Percentiles rank a stretch among this genome's conserved stretches.
phyloP scores from a whole-genome alignment of 2,329 filamentous ascomycete species.

The Trichophyton rubrum region DNA sequence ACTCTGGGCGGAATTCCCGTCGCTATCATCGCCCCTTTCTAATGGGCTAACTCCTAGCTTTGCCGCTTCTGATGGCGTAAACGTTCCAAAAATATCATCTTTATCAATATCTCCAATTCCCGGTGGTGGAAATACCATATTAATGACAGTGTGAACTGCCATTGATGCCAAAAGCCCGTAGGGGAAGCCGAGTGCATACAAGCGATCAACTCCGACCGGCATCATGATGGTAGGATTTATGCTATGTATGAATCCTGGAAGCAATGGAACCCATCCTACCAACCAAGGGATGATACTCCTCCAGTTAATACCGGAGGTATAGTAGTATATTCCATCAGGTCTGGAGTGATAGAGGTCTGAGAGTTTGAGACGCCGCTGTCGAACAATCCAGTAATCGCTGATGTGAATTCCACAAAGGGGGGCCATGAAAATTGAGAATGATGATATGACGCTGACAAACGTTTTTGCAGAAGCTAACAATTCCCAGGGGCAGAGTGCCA shows the following conservation, averaged over 20 bases:
- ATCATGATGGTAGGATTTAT: conserved; percentile 13
- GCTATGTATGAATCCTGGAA: conserved; percentile 29
- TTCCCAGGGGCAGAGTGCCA: conserved; percentile 36
- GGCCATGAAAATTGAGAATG: conserved; percentile 37
- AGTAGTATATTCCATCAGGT: conserved; percentile 33
- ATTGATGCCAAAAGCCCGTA: conserved; percentile 22
- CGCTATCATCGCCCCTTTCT: not conserved
- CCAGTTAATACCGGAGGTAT: conserved; percentile 34
- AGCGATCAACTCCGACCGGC: conserved; percentile 22
- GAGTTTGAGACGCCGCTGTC: conserved; percentile 30
- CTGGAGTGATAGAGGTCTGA: conserved; percentile 32
- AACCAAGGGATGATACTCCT: conserved; percentile 24
- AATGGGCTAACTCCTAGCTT: not conserved
- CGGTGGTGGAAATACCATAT: not conserved
- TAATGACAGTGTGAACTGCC: not conserved
- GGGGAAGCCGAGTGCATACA: conserved; percentile 34
- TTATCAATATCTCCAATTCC: not conserved
- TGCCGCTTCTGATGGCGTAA: not conserved
- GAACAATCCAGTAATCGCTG: conserved; percentile 24
- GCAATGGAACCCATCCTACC: conserved; percentile 8
- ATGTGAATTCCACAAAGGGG: conserved; percentile 29
- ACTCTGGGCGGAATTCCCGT: not conserved
- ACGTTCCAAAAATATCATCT: not conserved
- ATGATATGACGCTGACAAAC: conserved; percentile 37
- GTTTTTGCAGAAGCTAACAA: conserved; percentile 35